Conservation (phyloP, 495 filamentous ascomycete genomes). For the Parmelia sp. region DNA sequence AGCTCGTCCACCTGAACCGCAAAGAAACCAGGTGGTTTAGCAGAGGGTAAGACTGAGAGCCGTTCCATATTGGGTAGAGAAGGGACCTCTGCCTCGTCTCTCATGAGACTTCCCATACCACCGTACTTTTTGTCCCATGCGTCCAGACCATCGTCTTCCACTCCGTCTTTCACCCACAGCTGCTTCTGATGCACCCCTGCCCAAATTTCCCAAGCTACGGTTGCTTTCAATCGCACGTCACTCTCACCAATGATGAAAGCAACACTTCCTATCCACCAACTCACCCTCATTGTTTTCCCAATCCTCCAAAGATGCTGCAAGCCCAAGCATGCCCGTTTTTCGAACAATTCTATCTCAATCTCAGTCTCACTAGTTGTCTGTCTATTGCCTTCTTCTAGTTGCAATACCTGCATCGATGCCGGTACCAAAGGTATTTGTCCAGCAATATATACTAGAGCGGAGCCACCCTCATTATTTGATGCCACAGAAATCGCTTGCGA, state of each 20-base stretch:
- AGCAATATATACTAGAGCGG: slow-evolving; percentile 55
- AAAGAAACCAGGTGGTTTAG: slow-evolving; percentile 55
- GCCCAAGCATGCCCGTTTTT: slow-evolving; percentile 52
- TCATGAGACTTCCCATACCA: slow-evolving; percentile 15
- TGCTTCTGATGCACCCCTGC: slow-evolving; percentile 37
- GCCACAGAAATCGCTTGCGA: slow-evolving; percentile 75
- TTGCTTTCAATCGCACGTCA: slow-evolving; percentile 32
- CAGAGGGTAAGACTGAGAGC: slow-evolving; percentile 24
- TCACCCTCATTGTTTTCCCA: slow-evolving; percentile 61
- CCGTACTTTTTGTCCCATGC: slow-evolving; percentile 67
- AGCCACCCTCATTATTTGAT: slow-evolving; percentile 19
- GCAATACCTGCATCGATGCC: slow-evolving; percentile 59
- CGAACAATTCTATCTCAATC: slow-evolving; percentile 33
- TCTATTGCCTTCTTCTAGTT: slow-evolving; percentile 1
- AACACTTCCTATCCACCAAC: slow-evolving; percentile 65
- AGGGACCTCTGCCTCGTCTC: slow-evolving; percentile 1
- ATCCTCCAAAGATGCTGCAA: slow-evolving; percentile 91
- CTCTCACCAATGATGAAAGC: slow-evolving; percentile 52
- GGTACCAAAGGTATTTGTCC: slow-evolving; percentile 91
- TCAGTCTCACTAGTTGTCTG: background rate
- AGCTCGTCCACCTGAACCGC: slow-evolving; percentile 65
- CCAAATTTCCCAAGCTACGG: slow-evolving; percentile 47
- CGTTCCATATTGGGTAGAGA: slow-evolving; percentile 16
- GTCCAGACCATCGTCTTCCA: slow-evolving; percentile 52
- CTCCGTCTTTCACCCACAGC: slow-evolving; percentile 23